A percentile compares a stretch with the other conserved stretches of the same genome.
Conservation (phyloP, 2,329 filamentous ascomycete genomes). For the Bipolaris cookei region DNA sequence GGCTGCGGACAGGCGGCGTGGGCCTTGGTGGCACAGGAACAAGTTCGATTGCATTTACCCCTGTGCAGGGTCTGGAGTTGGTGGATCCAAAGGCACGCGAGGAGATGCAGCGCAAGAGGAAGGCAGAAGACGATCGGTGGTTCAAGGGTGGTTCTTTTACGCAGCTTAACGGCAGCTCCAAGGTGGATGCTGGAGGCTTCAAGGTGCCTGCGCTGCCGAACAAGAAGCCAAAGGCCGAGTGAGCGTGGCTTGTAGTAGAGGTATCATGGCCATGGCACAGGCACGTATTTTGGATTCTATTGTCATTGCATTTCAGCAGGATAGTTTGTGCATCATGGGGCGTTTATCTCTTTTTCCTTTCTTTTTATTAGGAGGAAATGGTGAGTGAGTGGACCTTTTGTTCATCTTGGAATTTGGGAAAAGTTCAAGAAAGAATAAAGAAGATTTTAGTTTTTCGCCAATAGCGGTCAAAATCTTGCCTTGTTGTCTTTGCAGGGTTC, state of each 20-base stretch:
- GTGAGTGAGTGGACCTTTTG: neutral
- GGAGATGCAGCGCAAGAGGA: slow-evolving; percentile 86
- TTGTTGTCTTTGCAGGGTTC: too few relatives aligned
- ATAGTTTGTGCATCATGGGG: neutral
- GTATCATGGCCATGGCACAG: neutral
- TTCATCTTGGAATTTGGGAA: too few relatives aligned
- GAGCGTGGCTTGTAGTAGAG: neutral
- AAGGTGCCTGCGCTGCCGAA: slow-evolving; percentile 79
- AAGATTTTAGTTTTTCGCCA: too few relatives aligned
- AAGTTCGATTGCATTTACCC: slow-evolving; percentile 89
- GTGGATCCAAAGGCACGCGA: slow-evolving; percentile 91
- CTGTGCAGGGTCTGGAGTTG: slow-evolving; percentile 91
- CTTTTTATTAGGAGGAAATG: neutral
- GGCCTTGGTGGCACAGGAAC: slow-evolving; percentile 73
- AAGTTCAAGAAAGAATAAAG: too few relatives aligned
- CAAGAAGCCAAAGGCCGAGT: slow-evolving; percentile 64
- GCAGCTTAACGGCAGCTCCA: slow-evolving; percentile 67
- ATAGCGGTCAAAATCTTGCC: too few relatives aligned
- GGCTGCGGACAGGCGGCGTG: slow-evolving; percentile 81
- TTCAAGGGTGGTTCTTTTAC: slow-evolving; percentile 98
- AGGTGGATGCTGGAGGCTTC: slow-evolving; percentile 69
- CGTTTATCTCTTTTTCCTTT: neutral
- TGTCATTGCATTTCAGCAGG: neutral
- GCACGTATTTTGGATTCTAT: neutral
- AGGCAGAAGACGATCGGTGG: slow-evolving; percentile 93